phyloP scores from a whole-genome alignment of 148 eudicot species.

The Vaccinium corymbosum region DNA sequence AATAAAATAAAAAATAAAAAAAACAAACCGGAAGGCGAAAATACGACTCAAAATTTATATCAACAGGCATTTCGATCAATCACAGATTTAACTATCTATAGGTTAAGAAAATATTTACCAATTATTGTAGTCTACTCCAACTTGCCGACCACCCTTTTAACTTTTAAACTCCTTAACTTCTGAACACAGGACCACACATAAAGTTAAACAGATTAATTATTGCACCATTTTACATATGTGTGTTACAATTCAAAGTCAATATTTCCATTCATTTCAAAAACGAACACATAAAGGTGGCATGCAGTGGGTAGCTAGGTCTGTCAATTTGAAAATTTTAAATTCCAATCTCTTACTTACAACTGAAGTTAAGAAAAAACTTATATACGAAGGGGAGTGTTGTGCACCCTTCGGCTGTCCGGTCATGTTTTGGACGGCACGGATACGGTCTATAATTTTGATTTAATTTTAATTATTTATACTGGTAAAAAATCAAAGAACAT shows the following conservation, averaged over 20 bases:
- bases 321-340: neutral
- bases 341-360: neutral
- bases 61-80: neutral
- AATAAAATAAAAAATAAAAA: too few relatives aligned
- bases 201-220: neutral
- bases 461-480: too few relatives aligned
- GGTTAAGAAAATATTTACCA: neutral
- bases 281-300: neutral
- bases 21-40: too few relatives aligned
- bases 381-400: too few relatives aligned
- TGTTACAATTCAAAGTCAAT: constrained; percentile 4
- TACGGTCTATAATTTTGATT: too few relatives aligned
- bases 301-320: neutral
- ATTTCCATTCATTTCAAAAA: neutral
- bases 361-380: neutral
- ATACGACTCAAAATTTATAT: neutral
- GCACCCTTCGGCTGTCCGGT: too few relatives aligned
- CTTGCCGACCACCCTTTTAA: neutral
- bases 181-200: neutral
- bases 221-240: neutral
- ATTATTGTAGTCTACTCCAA: neutral
- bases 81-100: neutral
- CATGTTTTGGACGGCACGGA: too few relatives aligned
- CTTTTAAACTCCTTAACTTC: neutral
- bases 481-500: too few relatives aligned